Evolutionary conservation across 495 filamentous ascomycete genomes (phyloP), one percentile per base, ranked within the genome.

Genomic region (Monascus purpureus): DNA sequence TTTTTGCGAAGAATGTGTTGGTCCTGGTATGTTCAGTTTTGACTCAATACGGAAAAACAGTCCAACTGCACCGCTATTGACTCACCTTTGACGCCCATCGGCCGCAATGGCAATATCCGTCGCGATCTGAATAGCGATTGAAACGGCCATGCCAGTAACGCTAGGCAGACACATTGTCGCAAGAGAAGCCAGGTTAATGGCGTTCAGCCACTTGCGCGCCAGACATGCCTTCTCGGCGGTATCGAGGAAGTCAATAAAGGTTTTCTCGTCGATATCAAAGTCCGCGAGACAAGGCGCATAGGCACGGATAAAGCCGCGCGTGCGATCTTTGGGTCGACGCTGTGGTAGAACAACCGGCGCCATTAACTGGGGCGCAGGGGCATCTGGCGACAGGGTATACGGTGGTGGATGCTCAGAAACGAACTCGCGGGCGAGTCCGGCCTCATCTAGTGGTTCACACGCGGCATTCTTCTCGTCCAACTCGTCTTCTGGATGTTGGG

Each of bases 171-270:
- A 37, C 20, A 59, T 53, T 0, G 52, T 52, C 8, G 39, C 46
- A 14, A 51, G 42, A 0, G 57, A 54, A 1, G 63, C 61, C 5
- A 68, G n/a, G 32, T 66, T 64, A 28, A 71, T 49, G 4, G 54
- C 55, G 9, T 58, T 33, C 15, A 69, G 27, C 49, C 50, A 59
- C 0, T 51, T 52, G 2, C 39, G 39, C 6, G 42, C 58, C 27
- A 53, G 47, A 32, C 54, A 58, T 1, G 61, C 49, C 29, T 57
- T 51, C 27, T 70, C 53, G 23, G 64, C 55, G 5, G 51, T 61
- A 18, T 43, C 52, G 8, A 75, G 42, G 35, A 77, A 75, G n/a
- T 65, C 53, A 2, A 75, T 35, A 38, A 71, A 77, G 11, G 57
- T 65, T 13, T 33, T 32, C 33, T 73, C 55, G 37, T 65, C 57